phyloP scores from a whole-genome alignment of 2,329 filamentous ascomycete genomes.

The Huntiella savannae region DNA sequence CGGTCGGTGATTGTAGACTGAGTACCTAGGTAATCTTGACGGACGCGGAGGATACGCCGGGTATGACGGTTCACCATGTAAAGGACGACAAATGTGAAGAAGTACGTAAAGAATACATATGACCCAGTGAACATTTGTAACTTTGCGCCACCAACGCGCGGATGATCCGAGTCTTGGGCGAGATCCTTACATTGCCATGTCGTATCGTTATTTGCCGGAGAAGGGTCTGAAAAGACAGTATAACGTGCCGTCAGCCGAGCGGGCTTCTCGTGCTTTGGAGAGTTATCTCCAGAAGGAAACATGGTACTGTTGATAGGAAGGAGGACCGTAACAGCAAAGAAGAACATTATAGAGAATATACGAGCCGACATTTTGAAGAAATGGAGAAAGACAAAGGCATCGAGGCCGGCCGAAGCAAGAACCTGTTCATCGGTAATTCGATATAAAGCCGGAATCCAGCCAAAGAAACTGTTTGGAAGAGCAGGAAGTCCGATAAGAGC shows the following conservation, averaged over 20 bases:
- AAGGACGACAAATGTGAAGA: constrained; percentile 67
- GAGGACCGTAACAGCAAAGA: constrained; percentile 66
- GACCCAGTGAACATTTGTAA: constrained; percentile 55
- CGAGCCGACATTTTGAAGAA: constrained; percentile 94
- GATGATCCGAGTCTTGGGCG: constrained; percentile 14
- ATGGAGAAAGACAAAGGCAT: constrained; percentile 85
- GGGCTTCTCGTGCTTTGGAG: constrained; percentile 3
- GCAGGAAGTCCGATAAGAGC: constrained; percentile 44
- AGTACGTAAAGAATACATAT: constrained; percentile 84
- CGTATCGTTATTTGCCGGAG: constrained; percentile 9
- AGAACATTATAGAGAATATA: constrained; percentile 58
- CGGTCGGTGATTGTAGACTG: constrained; percentile 93
- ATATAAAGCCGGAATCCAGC: constrained; percentile 81
- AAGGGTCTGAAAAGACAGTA: neutral
- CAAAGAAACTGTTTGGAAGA: constrained; percentile 68
- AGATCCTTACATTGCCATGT: constrained; percentile 15
- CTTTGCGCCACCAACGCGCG: constrained; percentile 10
- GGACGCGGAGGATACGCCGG: constrained; percentile 60
- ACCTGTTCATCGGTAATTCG: constrained; percentile 76
- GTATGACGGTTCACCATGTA: constrained; percentile 75
- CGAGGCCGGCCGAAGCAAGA: constrained; percentile 72
- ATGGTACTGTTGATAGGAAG: constrained; percentile 59
- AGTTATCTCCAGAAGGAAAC: constrained; percentile 22
- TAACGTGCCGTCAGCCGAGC: neutral
- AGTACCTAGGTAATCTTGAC: constrained; percentile 80